These are phyloP conservation scores for Graphiopsis chlorocephala DNA, from an alignment of 2,329 filamentous ascomycete species.

Conservation along the genomic window DNA sequence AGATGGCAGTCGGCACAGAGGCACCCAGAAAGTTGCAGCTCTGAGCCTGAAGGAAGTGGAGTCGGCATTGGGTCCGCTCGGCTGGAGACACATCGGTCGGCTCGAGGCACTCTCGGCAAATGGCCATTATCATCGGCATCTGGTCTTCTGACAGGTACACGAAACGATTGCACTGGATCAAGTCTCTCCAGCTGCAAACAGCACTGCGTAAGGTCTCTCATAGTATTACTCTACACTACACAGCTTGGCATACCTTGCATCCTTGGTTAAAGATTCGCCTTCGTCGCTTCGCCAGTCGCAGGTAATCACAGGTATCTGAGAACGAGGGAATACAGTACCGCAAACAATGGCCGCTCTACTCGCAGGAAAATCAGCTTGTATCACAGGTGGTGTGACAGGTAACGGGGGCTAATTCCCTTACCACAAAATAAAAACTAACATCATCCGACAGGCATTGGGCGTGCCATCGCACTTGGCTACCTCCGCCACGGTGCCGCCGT, in stretches of 20 bases:
- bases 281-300: neutral
- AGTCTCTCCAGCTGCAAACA: neutral
- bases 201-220: neutral
- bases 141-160: neutral
- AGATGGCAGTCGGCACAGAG: neutral
- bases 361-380: constrained; percentile 72
- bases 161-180: neutral
- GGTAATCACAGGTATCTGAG: neutral
- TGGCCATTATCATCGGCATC: neutral
- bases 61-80: neutral
- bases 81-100: neutral
- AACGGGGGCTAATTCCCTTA: too few species aligned
- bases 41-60: neutral
- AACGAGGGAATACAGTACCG: neutral
- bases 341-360: constrained; percentile 51
- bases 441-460: constrained; percentile 64
- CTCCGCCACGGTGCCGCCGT: constrained; percentile 72
- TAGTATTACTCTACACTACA: neutral
- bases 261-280: neutral
- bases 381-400: constrained; percentile 75
- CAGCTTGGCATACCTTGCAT: neutral
- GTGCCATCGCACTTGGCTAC: constrained; percentile 78
- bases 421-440: neutral
- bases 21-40: neutral
- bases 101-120: constrained; percentile 2